These are phyloP conservation scores for Tritrichomonas foetus DNA, from an alignment of 208 protist genomes.

Conservation along the genomic window DNA sequence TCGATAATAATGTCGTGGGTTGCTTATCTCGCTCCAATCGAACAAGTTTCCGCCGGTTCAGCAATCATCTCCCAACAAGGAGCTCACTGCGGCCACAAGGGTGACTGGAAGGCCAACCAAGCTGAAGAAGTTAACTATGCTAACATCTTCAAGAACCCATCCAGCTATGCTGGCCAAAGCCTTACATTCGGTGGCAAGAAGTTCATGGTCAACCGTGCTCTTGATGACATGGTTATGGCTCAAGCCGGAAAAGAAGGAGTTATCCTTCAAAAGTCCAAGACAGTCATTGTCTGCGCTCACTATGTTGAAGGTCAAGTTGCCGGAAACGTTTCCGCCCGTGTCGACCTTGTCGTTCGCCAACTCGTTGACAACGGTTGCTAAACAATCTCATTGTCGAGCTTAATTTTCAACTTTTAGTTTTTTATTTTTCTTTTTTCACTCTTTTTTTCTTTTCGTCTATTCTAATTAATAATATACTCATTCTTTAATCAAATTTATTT, in stretches of 20 bases:
- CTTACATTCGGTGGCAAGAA: not conserved
- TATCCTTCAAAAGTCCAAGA: slow-evolving; percentile 32
- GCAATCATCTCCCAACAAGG: slow-evolving; percentile 23
- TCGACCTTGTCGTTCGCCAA: not conserved
- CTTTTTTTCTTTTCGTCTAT: too few relatives aligned
- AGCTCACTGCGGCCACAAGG: not conserved
- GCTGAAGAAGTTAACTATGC: too few relatives aligned
- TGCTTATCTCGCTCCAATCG: not conserved
- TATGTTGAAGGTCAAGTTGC: not conserved
- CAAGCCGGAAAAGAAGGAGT: not conserved
- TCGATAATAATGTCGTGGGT: not conserved
- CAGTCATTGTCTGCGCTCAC: not conserved
- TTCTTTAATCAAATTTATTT: too few relatives aligned
- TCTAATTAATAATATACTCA: too few relatives aligned
- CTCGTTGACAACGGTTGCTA: not conserved
- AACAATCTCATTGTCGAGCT: not conserved
- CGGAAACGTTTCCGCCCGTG: not conserved
- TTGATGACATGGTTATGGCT: not conserved
- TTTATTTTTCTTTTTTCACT: too few relatives aligned
- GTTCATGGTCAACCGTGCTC: not conserved
- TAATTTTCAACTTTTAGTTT: too few relatives aligned
- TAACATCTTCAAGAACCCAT: too few relatives aligned
- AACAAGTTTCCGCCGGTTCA: not conserved
- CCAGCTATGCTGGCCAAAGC: too few relatives aligned
- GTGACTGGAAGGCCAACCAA: not conserved